These are phyloP conservation scores for Amanita exitialis DNA, from an alignment of 768 basidiomycete species.

Conservation along the genomic window DNA sequence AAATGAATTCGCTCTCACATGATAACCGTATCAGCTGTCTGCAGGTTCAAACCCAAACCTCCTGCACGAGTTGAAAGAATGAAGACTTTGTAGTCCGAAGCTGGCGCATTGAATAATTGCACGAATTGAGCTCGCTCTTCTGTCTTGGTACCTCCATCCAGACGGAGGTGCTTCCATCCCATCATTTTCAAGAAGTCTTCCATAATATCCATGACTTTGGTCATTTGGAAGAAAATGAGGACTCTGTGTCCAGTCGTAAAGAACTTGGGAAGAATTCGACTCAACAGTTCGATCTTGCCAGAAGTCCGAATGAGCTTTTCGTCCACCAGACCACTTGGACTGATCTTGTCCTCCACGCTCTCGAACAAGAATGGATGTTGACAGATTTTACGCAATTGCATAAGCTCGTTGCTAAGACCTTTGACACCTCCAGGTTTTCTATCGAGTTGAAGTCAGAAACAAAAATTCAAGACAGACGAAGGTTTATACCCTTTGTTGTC, in stretches of 20 bases:
- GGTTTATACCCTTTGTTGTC: slow-evolving; percentile 59
- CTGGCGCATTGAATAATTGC: slow-evolving; percentile 78
- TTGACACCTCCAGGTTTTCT: slow-evolving; percentile 76
- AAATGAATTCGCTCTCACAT: slow-evolving; percentile 44
- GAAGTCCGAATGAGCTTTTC: slow-evolving; percentile 79
- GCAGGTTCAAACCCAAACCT: slow-evolving; percentile 89
- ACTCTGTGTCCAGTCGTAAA: slow-evolving; percentile 89
- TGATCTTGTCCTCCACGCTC: slow-evolving; percentile 90
- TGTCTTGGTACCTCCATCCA: slow-evolving; percentile 96
- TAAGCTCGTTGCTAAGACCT: slow-evolving; percentile 88
- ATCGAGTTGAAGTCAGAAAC: slow-evolving; percentile 6
- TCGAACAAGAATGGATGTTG: slow-evolving; percentile 97
- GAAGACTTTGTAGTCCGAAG: slow-evolving; percentile 85
- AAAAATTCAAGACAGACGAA: neutral
- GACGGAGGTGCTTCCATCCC: slow-evolving; percentile 78
- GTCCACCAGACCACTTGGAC: slow-evolving; percentile 71
- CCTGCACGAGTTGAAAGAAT: slow-evolving; percentile 91
- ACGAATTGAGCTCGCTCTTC: slow-evolving; percentile 89
- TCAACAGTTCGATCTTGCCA: slow-evolving; percentile 90
- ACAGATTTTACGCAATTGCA: slow-evolving; percentile 97
- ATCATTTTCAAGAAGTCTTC: slow-evolving; percentile 89
- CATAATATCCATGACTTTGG: slow-evolving; percentile 98
- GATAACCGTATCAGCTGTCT: slow-evolving; percentile 94
- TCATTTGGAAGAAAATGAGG: slow-evolving; percentile 99
- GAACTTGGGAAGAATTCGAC: slow-evolving; percentile 89